Conservation (phyloP, 75 land plant species). For the Sequoiadendron giganteum region DNA sequence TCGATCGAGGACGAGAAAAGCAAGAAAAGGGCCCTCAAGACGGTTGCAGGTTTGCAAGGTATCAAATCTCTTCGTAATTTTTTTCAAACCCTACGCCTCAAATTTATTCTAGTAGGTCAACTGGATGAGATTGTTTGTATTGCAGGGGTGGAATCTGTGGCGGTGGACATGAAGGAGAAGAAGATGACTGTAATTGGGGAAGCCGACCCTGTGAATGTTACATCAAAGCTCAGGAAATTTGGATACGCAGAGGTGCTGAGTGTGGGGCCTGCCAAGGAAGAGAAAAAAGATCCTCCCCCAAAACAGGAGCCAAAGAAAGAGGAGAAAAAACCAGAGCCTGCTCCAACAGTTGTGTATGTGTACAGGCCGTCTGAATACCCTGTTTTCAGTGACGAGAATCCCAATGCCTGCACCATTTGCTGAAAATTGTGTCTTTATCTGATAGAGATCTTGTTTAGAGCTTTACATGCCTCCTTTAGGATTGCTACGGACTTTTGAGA, state of each 20-base stretch:
- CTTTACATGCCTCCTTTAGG: no score
- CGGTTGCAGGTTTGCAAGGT: neutral
- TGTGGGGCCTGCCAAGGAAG: neutral
- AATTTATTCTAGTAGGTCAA: no score
- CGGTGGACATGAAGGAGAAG: neutral
- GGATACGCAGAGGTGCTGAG: neutral
- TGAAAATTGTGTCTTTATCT: neutral
- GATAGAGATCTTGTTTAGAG: no score
- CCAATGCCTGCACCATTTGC: neutral
- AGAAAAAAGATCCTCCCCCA: neutral
- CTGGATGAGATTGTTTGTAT: no score
- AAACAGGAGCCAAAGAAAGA: neutral
- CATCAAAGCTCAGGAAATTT: neutral
- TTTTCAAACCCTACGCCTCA: no score
- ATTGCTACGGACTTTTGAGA: no score
- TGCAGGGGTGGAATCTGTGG: neutral
- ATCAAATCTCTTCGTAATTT: neutral
- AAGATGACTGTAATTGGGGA: neutral
- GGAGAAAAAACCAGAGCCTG: neutral
- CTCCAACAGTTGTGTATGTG: neutral
- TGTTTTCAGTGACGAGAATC: neutral
- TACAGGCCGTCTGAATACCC: neutral
- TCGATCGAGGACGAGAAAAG: neutral
- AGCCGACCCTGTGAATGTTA: neutral
- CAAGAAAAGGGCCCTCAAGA: constrained; percentile 3